Base-by-base conservation (phyloP, 2,329 filamentous ascomycete genomes). In the Chalara sp. region DNA sequence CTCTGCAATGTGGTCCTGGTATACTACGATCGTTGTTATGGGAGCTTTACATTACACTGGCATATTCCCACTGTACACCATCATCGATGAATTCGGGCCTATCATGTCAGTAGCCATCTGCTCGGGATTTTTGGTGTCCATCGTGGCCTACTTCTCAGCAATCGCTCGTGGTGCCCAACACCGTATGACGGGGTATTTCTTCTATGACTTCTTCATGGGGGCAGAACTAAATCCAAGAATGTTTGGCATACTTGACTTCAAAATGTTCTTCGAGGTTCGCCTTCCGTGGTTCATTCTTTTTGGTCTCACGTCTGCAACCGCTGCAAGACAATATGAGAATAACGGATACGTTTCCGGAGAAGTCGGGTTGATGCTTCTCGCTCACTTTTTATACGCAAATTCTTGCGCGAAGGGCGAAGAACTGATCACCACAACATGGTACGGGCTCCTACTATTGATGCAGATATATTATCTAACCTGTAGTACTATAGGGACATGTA, bases 191-290 rank as follows among this genome's bases (percentile, higher is more conserved):
- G 88, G 87, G 39, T 78, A 83, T 61, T 79, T 77, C 44, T 72
- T 93, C 62, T 92, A 93, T 68, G 89, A 95, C 72, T 93, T 93
- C 70, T 95, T 93, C 75, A 90, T 93, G 81, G 89, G 89, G 49
- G 86, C 87, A 10, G 89, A 95, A 72, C 76, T 95, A 50, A 93
- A 95, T 72, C 89, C 89, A 5, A 79, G 89, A 58, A 80, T 96
- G 76, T 92, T 90, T 65, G 85, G 84, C 50, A 84, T 89, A 59
- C 72, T 95, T 47, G 89, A 95, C 70, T 89, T 93, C 73, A 95
- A 95, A 73, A 93, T 95, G 89, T 96, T 96, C 72, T 93, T 89
- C 64, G 90, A 96, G 68, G 89, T 96, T 54, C 86, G 90, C 60
- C 79, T 96, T 57, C 90, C 90, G 37, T 96, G 90, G 90, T 96